phyloP scores from a whole-genome alignment of 2,329 filamentous ascomycete species.

The Cercospora sp. region DNA sequence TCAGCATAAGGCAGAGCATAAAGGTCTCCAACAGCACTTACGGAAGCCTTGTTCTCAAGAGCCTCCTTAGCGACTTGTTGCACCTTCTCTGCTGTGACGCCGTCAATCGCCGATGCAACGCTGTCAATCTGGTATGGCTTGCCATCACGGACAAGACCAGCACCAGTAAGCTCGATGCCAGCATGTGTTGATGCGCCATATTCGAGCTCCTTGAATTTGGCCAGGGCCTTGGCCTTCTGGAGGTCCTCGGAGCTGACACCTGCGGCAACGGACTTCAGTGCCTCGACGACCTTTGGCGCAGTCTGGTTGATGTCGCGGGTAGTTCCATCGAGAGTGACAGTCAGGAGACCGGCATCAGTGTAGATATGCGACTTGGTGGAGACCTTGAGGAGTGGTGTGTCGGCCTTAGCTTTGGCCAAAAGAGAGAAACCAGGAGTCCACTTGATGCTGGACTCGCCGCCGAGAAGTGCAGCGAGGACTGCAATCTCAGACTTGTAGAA shows the following conservation, averaged over 20 bases:
- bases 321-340: slow-evolving; percentile 76
- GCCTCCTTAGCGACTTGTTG: slow-evolving; percentile 90
- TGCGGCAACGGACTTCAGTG: slow-evolving; percentile 73
- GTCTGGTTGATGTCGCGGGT: slow-evolving; percentile 72
- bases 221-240: slow-evolving; percentile 85
- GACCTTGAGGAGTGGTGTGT: slow-evolving; percentile 66
- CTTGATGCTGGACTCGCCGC: slow-evolving; percentile 89
- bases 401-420: slow-evolving; percentile 74
- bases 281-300: slow-evolving; percentile 74
- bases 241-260: slow-evolving; percentile 80
- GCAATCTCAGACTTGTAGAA: slow-evolving; percentile 87
- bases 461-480: slow-evolving; percentile 84
- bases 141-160: slow-evolving; percentile 76
- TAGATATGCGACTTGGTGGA: slow-evolving; percentile 79
- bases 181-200: slow-evolving; percentile 74
- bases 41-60: slow-evolving; percentile 83
- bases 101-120: slow-evolving; percentile 74
- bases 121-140: slow-evolving; percentile 82
- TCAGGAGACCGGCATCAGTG: slow-evolving; percentile 90
- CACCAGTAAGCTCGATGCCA: slow-evolving; percentile 80
- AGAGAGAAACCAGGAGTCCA: slow-evolving; percentile 93
- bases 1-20: slow-evolving; percentile 88
- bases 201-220: slow-evolving; percentile 89
- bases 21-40: slow-evolving; percentile 88
- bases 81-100: slow-evolving; percentile 79